phyloP scores from a whole-genome alignment of 768 basidiomycete genomes.

The Boletus patriciae region DNA sequence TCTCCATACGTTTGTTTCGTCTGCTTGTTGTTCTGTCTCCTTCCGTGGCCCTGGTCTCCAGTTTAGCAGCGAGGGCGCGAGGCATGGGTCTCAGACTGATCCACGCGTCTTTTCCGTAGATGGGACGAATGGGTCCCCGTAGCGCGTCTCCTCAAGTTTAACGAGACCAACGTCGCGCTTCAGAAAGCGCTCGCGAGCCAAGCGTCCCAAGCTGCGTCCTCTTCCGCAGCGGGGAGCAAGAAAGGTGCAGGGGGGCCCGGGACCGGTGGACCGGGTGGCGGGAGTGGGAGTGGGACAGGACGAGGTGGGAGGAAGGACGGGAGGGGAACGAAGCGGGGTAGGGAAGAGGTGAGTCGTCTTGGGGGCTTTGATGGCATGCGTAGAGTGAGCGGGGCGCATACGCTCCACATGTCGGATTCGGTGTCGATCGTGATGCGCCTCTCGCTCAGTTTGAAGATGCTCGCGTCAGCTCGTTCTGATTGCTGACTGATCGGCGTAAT shows the following conservation, averaged over 20 bases:
- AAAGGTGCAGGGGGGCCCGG: conserved; percentile 22
- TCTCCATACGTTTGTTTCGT: not conserved
- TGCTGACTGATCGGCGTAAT: not conserved
- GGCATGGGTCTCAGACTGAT: not conserved
- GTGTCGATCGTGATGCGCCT: not conserved
- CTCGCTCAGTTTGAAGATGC: not conserved
- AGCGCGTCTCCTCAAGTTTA: conserved; percentile 76
- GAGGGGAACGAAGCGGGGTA: conserved; percentile 64
- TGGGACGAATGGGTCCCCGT: conserved; percentile 71
- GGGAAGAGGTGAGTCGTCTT: conserved; percentile 63
- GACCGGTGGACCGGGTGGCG: conserved; percentile 31
- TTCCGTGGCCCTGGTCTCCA: not conserved
- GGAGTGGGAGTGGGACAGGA: conserved; percentile 26
- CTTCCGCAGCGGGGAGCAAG: conserved; percentile 33
- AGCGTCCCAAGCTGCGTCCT: conserved; percentile 43
- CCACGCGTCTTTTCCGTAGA: not conserved
- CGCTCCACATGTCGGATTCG: not conserved
- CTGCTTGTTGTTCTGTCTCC: not conserved
- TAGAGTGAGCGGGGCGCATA: not conserved
- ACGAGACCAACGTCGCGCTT: conserved; percentile 72
- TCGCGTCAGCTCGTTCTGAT: not conserved
- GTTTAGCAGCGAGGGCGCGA: not conserved
- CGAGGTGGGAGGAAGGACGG: conserved; percentile 55
- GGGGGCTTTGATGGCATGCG: not conserved
- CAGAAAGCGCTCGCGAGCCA: conserved; percentile 67